A percentile compares a stretch with the other conserved stretches of the same genome.
Evolutionary conservation across 225 moss, liverwort and hornwort genomes (phyloP).

Genomic region (Bryoerythrophyllum caledonicum): DNA sequence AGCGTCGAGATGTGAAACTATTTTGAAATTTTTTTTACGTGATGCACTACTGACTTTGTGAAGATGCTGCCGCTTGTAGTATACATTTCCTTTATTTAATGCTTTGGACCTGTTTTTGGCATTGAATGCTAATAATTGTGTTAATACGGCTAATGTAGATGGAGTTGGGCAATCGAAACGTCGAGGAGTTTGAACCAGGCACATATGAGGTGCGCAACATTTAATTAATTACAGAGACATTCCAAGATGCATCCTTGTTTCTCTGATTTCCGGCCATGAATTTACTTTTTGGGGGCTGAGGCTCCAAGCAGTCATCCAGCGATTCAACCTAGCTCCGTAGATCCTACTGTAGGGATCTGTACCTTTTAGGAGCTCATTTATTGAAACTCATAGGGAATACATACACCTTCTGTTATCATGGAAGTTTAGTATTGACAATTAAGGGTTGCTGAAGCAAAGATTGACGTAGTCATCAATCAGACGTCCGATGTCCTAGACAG

Average conservation of each 20-base stretch:
- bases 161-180: slow-evolving; percentile 80
- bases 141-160: slow-evolving; percentile 50
- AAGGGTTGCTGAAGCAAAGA: slow-evolving; percentile 41
- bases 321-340: no score
- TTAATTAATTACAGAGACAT: slow-evolving; percentile 5
- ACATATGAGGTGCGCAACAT: slow-evolving; percentile 50
- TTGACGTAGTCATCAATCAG: slow-evolving; percentile 29
- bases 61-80: slow-evolving; percentile 6
- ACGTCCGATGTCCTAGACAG: slow-evolving; percentile 62
- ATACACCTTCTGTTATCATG: no score
- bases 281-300: no score
- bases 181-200: slow-evolving; percentile 69
- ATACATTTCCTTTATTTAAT: no score
- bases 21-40: no score
- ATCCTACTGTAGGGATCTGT: no score
- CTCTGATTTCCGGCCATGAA: no score
- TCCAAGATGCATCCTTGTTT: background rate
- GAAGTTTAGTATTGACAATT: slow-evolving; percentile 31
- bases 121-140: background rate
- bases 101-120: background rate
- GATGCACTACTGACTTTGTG: background rate
- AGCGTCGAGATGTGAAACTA: no score
- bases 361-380: no score
- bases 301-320: no score
- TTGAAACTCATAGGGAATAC: no score